phyloP scores from a whole-genome alignment of 2,329 filamentous ascomycete genomes.

The Escovopsis sp. region DNA sequence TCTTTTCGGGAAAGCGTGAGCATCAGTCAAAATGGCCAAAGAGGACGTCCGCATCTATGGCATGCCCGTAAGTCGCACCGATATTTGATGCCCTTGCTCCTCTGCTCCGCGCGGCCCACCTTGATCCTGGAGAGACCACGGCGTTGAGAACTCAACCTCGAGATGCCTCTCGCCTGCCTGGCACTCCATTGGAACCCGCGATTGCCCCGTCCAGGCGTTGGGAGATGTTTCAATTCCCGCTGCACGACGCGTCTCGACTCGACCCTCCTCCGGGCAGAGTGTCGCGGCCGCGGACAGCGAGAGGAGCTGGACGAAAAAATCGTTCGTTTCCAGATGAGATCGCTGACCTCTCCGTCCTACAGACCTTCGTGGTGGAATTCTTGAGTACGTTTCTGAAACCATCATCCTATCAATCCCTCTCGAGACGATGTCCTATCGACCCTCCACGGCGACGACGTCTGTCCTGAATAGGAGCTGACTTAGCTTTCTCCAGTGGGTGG shows the following conservation, averaged over 20 bases:
- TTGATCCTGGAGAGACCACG: too few relatives aligned
- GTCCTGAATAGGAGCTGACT: constrained; percentile 7
- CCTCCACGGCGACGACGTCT: constrained; percentile 1
- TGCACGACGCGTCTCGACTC: too few relatives aligned
- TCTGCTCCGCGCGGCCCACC: too few relatives aligned
- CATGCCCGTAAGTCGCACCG: constrained; percentile 44
- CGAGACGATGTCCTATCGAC: neutral
- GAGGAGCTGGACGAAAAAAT: constrained; percentile 4
- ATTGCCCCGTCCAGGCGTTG: too few relatives aligned
- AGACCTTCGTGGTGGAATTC: constrained; percentile 97
- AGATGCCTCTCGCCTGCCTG: too few relatives aligned
- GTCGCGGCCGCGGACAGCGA: neutral
- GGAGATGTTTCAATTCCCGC: too few relatives aligned
- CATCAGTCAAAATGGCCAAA: constrained; percentile 37
- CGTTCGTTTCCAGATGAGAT: constrained; percentile 2
- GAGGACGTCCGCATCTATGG: constrained; percentile 44
- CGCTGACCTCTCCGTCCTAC: constrained; percentile 11
- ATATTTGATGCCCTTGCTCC: too few relatives aligned
- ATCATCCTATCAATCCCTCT: constrained; percentile 5
- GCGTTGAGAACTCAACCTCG: too few relatives aligned
- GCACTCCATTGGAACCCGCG: too few relatives aligned
- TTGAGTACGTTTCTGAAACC: constrained; percentile 59
- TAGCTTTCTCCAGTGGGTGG: constrained; percentile 63
- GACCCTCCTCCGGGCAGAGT: constrained; percentile 11
- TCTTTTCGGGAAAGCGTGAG: constrained; percentile 24